Evolutionary conservation across 768 basidiomycete species (phyloP).

Genomic region (Boletus pseudo-olivaceus): DNA sequence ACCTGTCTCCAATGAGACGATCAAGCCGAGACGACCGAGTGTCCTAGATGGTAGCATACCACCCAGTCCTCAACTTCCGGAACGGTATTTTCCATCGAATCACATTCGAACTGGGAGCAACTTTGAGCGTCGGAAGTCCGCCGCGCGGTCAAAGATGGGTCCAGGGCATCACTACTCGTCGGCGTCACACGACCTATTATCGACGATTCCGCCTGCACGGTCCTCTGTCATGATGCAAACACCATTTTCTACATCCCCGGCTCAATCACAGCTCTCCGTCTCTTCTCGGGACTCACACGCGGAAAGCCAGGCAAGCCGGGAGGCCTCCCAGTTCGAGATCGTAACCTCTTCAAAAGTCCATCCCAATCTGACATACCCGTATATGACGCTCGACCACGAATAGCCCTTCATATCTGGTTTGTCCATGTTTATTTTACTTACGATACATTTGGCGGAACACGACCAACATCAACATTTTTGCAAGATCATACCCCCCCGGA

Average conservation of each 20-base stretch:
- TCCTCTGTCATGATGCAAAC: slow-evolving; percentile 15
- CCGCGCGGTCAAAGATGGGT: slow-evolving; percentile 18
- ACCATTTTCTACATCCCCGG: slow-evolving; percentile 27
- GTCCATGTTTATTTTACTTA: slow-evolving; percentile 15
- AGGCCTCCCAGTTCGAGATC: slow-evolving; percentile 66
- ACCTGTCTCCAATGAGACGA: slow-evolving; percentile 31
- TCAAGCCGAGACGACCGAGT: slow-evolving; percentile 46
- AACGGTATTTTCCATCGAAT: slow-evolving; percentile 39
- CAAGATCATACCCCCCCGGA: slow-evolving; percentile 12
- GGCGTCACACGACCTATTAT: slow-evolving; percentile 31
- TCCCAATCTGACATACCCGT: slow-evolving; percentile 52
- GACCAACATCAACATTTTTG: slow-evolving; percentile 10
- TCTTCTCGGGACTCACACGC: slow-evolving; percentile 22
- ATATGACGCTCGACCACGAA: slow-evolving; percentile 48
- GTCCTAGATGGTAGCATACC: slow-evolving; percentile 47
- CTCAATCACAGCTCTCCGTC: slow-evolving; percentile 24
- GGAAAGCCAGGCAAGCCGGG: slow-evolving; percentile 51
- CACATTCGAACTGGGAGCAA: slow-evolving; percentile 32
- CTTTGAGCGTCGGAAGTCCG: slow-evolving; percentile 27
- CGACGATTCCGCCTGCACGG: slow-evolving; percentile 6
- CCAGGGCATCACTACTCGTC: slow-evolving; percentile 22
- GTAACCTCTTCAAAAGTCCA: slow-evolving; percentile 48
- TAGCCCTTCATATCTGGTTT: slow-evolving; percentile 17
- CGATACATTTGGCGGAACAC: slow-evolving; percentile 10
- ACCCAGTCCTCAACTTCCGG: slow-evolving; percentile 61